Percentiles rank a stretch among this genome's conserved stretches.
These are phyloP conservation scores for Plasmodium sp. DNA, from an alignment of 169 alveolate species.

Conservation along the genomic window DNA sequence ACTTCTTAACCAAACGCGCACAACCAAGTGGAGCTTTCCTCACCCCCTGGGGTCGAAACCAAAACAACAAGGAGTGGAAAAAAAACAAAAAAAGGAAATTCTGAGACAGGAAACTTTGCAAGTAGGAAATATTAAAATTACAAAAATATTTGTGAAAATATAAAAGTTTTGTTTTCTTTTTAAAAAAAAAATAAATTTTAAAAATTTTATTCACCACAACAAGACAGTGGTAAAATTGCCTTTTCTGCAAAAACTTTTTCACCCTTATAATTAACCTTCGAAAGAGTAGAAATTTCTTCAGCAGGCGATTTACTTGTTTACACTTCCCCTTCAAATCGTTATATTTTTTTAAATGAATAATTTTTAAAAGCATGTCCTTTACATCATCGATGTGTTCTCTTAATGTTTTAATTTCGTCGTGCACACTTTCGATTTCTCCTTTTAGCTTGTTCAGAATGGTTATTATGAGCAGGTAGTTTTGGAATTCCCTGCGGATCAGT, in stretches of 20 bases:
- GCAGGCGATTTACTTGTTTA: neutral
- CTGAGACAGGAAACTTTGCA: neutral
- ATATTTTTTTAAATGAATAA: slow-evolving; percentile 17
- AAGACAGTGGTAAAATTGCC: slow-evolving; percentile 2
- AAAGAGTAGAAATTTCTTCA: neutral
- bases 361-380: neutral
- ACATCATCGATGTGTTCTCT: neutral
- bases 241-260: neutral
- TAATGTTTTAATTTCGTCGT: neutral
- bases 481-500: neutral
- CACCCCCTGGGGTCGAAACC: neutral
- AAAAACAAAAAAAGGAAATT: slow-evolving; percentile 8
- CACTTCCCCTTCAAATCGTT: slow-evolving; percentile 10
- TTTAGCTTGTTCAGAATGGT: neutral
- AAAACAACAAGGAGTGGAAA: neutral
- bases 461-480: neutral
- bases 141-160: slow-evolving; percentile 6
- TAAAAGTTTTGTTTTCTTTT: neutral
- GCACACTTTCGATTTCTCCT: slow-evolving; percentile 8
- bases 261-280: neutral
- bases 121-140: slow-evolving; percentile 8
- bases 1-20: neutral
- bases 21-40: neutral
- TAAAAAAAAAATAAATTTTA: neutral
- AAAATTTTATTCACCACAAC: neutral